phyloP scores from a whole-genome alignment of 2,329 filamentous ascomycete genomes.

The Hortaea sp. region DNA sequence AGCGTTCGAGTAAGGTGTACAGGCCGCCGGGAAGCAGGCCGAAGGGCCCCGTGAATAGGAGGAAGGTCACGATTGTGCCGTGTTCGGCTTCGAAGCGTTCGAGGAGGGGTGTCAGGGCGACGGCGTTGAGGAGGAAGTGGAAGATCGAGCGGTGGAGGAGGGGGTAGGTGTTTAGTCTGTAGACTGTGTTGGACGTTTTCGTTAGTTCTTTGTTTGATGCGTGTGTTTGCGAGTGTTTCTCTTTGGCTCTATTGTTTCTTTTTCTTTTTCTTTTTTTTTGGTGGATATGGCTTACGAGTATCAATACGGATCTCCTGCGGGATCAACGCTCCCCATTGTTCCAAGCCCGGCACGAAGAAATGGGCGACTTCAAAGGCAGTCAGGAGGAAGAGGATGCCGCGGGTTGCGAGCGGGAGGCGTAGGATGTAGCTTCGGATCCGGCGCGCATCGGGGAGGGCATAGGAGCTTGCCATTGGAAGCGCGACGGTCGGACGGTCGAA shows the following conservation, averaged over 20 bases:
- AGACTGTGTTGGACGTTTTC: slow-evolving; percentile 49
- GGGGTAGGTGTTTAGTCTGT: slow-evolving; percentile 86
- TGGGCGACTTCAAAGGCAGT: slow-evolving; percentile 58
- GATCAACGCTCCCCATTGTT: slow-evolving; percentile 67
- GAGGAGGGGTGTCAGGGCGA: slow-evolving; percentile 76
- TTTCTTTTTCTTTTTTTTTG: too few species aligned
- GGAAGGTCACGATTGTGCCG: slow-evolving; percentile 78
- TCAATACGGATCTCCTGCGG: slow-evolving; percentile 64
- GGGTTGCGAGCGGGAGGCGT: slow-evolving; percentile 80
- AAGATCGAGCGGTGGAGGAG: slow-evolving; percentile 74
- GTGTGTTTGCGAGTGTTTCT: background rate
- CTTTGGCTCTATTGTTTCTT: too few species aligned
- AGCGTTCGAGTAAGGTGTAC: slow-evolving; percentile 70
- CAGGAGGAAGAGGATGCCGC: slow-evolving; percentile 57
- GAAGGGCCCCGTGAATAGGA: slow-evolving; percentile 69
- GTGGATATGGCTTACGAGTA: slow-evolving; percentile 48
- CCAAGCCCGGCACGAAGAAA: slow-evolving; percentile 61
- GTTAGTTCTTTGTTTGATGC: background rate
- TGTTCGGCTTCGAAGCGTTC: slow-evolving; percentile 90
- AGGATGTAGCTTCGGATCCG: slow-evolving; percentile 72
- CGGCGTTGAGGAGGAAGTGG: slow-evolving; percentile 68
- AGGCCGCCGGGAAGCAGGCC: slow-evolving; percentile 61
- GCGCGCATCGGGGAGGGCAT: slow-evolving; percentile 56
- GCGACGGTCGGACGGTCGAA: too few species aligned
- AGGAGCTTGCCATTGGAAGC: slow-evolving; percentile 35